phyloP scores from a whole-genome alignment of 177 flowering plant species.

The Vitis hybrid region DNA sequence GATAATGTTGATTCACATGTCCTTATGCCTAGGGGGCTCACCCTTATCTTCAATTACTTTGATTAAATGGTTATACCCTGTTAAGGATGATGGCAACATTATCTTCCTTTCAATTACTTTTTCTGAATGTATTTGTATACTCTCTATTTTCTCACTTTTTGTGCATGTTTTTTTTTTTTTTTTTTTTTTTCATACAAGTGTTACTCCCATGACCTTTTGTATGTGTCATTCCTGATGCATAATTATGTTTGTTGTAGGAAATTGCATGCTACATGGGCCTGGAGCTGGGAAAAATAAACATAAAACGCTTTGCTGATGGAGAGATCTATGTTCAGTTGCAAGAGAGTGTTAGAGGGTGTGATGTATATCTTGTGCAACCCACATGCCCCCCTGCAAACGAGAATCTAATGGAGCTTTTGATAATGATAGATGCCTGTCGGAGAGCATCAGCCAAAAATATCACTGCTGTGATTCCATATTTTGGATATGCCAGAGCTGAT shows the following conservation, averaged over 20 bases:
- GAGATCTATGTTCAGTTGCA: constrained; percentile 91
- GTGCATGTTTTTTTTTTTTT: not conserved
- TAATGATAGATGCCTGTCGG: constrained; percentile 98
- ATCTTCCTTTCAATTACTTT: too few relatives aligned
- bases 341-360: constrained; percentile 97
- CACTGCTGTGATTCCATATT: constrained; percentile 98
- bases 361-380: constrained; percentile 91
- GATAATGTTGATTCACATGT: too few relatives aligned
- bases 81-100: too few relatives aligned
- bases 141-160: too few relatives aligned
- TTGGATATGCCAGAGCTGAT: constrained; percentile 99
- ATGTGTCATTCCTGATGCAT: not conserved
- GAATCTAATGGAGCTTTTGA: constrained; percentile 91
- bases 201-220: not conserved
- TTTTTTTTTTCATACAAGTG: not conserved
- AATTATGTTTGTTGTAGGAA: constrained; percentile 47
- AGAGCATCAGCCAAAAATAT: constrained; percentile 97
- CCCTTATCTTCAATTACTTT: too few relatives aligned
- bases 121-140: too few relatives aligned
- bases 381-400: constrained; percentile 97
- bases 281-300: constrained; percentile 78
- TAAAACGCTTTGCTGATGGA: constrained; percentile 92
- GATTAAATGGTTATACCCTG: too few relatives aligned
- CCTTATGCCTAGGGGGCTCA: too few relatives aligned
- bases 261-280: constrained; percentile 93